These are phyloP conservation scores for Coniochaeta ligniaria DNA, from an alignment of 2,329 filamentous ascomycete genomes.

Conservation along the genomic window DNA sequence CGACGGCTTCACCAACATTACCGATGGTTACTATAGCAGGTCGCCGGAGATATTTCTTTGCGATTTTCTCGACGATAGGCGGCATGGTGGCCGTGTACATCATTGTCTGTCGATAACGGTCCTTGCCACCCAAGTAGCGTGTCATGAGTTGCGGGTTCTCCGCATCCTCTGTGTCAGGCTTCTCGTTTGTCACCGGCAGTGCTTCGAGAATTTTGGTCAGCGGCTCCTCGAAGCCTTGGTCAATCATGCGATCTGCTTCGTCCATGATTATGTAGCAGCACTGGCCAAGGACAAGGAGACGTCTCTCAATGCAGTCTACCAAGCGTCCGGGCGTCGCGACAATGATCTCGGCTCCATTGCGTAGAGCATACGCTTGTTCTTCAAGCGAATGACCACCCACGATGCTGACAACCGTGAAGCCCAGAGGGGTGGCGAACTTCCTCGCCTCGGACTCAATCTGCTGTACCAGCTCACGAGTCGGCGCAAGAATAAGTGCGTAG, in stretches of 20 bases:
- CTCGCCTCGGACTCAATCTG: slow-evolving; percentile 92
- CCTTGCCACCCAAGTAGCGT: slow-evolving; percentile 63
- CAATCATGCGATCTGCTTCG: slow-evolving; percentile 98
- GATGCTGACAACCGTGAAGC: slow-evolving; percentile 92
- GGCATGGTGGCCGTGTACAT: slow-evolving; percentile 99
- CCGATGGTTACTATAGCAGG: slow-evolving; percentile 94
- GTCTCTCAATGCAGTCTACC: slow-evolving; percentile 91
- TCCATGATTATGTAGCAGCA: slow-evolving; percentile 99
- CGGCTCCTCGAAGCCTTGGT: slow-evolving; percentile 94
- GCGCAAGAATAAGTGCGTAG: slow-evolving; percentile 93
- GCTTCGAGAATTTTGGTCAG: slow-evolving; percentile 97
- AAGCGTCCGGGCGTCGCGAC: slow-evolving; percentile 97
- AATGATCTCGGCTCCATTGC: slow-evolving; percentile 92
- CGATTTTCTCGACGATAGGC: slow-evolving; percentile 82
- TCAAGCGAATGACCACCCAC: slow-evolving; percentile 96
- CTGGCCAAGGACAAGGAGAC: slow-evolving; percentile 85
- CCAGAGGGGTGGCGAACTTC: slow-evolving; percentile 85
- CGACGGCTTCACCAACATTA: slow-evolving; percentile 89
- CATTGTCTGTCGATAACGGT: slow-evolving; percentile 94
- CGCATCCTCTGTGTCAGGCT: slow-evolving; percentile 87
- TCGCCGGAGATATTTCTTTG: slow-evolving; percentile 90
- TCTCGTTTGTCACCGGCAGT: slow-evolving; percentile 86
- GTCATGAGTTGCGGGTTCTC: slow-evolving; percentile 85
- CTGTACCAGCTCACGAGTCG: slow-evolving; percentile 93
- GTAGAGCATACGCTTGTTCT: slow-evolving; percentile 83